phyloP scores from a whole-genome alignment of 768 basidiomycete species.

The Tylopilus felleus region DNA sequence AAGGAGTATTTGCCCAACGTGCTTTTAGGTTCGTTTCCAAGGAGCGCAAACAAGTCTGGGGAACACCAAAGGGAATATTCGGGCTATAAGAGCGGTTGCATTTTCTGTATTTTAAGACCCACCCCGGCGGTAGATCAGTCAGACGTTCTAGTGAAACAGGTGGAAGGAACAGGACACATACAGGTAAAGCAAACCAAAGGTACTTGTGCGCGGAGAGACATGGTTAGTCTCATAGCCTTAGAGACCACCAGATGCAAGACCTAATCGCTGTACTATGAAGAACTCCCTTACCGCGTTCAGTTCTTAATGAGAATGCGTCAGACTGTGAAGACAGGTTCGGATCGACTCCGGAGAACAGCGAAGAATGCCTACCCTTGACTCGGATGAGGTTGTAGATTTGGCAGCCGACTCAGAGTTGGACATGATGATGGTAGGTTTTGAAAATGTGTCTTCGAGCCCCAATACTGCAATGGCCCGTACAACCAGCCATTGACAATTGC shows the following conservation, averaged over 20 bases:
- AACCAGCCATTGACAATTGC: too few species aligned
- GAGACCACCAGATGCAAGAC: slow-evolving; percentile 55
- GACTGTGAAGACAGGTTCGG: too few species aligned
- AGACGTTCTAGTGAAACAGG: background rate
- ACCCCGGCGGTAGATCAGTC: background rate
- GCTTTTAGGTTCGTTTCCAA: slow-evolving; percentile 52
- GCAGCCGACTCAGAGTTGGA: too few species aligned
- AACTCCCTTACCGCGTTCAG: slow-evolving; percentile 51
- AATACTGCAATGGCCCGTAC: too few species aligned
- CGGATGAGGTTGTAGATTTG: too few species aligned
- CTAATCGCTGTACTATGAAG: slow-evolving; percentile 54
- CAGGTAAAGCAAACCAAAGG: too few species aligned
- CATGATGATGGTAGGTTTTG: too few species aligned
- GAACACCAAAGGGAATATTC: slow-evolving; percentile 58
- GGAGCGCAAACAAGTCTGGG: slow-evolving; percentile 42
- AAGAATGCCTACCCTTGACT: too few species aligned
- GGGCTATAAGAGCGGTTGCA: slow-evolving; percentile 45
- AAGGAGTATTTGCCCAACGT: slow-evolving; percentile 48
- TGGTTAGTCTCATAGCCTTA: slow-evolving; percentile 47
- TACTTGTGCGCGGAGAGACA: slow-evolving; percentile 52
- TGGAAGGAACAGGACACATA: too few species aligned
- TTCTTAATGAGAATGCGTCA: slow-evolving; percentile 38
- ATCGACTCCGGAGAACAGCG: too few species aligned
- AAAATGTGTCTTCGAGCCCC: too few species aligned
- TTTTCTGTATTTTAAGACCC: slow-evolving; percentile 35